Evolutionary conservation across 352 stramenopile species (phyloP).

Genomic region (Phytopythium vexans): DNA sequence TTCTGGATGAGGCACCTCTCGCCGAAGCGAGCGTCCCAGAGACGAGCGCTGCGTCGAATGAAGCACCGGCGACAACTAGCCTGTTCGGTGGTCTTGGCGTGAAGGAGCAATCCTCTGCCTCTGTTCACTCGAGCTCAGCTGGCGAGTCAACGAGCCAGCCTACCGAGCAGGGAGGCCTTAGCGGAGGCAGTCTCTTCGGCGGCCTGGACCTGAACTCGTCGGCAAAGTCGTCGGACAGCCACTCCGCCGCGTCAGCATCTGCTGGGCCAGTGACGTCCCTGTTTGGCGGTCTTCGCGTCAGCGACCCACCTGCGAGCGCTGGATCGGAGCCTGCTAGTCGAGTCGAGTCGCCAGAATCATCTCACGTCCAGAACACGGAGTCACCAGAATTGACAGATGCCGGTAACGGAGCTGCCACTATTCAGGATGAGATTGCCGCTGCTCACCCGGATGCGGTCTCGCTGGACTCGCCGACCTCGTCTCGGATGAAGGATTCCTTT

Average conservation of each 20-base stretch:
- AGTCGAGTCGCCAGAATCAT: too few species aligned
- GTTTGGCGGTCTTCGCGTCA: conserved; percentile 44
- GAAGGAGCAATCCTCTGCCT: conserved; percentile 4
- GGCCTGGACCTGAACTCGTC: conserved; percentile 19
- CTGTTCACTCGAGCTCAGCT: not conserved
- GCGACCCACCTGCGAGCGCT: conserved; percentile 7
- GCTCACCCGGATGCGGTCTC: too few species aligned
- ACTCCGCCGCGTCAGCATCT: conserved; percentile 1
- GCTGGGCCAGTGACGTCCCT: conserved; percentile 9
- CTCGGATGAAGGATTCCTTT: conserved; percentile 47
- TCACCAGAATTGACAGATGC: too few species aligned
- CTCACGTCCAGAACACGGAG: too few species aligned
- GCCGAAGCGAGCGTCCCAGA: not conserved
- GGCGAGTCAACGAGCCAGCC: too few species aligned
- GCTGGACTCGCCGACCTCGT: conserved; percentile 32
- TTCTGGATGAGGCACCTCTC: conserved; percentile 23
- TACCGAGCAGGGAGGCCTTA: too few species aligned
- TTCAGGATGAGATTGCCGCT: too few species aligned
- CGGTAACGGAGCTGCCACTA: too few species aligned
- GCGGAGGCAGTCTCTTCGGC: conserved; percentile 2
- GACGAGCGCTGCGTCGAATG: not conserved
- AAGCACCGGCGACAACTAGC: conserved; percentile 1
- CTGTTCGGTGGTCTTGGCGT: conserved; percentile 31
- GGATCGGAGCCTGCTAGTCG: conserved; percentile 7
- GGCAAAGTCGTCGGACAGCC: conserved; percentile 8